Conservation (phyloP, 1,139 yeast genomes). For the Zhuliangozyma parablackwelliae region DNA sequence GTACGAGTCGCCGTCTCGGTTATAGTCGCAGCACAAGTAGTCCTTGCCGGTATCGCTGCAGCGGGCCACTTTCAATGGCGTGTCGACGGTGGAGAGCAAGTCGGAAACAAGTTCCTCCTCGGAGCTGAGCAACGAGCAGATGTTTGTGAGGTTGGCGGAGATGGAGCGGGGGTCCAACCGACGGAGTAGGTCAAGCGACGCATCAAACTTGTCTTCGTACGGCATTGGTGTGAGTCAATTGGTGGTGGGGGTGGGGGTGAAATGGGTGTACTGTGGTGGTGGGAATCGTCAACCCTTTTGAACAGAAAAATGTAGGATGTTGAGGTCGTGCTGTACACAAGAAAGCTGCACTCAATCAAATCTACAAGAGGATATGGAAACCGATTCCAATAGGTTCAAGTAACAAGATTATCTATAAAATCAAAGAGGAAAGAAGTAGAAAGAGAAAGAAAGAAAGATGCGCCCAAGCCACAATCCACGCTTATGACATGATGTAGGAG, state of each 20-base stretch:
- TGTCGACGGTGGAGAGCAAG: conserved; percentile 79
- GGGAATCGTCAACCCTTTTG: too few species aligned
- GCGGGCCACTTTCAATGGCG: conserved; percentile 60
- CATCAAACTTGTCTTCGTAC: conserved; percentile 68
- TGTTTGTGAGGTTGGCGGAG: conserved; percentile 53
- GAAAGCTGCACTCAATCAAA: too few species aligned
- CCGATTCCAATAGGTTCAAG: too few species aligned
- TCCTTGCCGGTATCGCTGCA: conserved; percentile 62
- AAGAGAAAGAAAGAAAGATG: neutral
- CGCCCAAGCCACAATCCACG: neutral
- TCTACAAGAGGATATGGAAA: too few species aligned
- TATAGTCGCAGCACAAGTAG: conserved; percentile 86
- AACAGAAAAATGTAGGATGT: too few species aligned
- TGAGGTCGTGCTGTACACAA: too few species aligned
- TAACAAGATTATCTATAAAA: neutral
- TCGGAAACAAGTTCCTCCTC: conserved; percentile 72
- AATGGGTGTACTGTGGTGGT: too few species aligned
- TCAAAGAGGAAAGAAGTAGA: neutral
- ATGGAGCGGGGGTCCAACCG: conserved; percentile 78
- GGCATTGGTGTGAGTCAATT: conserved; percentile 11
- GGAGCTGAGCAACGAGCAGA: conserved; percentile 57
- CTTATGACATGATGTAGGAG: conserved; percentile 17
- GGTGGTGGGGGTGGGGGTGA: too few species aligned
- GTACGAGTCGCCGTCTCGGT: conserved; percentile 89
- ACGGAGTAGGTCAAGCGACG: conserved; percentile 82